Evolutionary conservation across 148 eudicot species (phyloP).

Genomic region (Fagopyrum homotropicum): DNA sequence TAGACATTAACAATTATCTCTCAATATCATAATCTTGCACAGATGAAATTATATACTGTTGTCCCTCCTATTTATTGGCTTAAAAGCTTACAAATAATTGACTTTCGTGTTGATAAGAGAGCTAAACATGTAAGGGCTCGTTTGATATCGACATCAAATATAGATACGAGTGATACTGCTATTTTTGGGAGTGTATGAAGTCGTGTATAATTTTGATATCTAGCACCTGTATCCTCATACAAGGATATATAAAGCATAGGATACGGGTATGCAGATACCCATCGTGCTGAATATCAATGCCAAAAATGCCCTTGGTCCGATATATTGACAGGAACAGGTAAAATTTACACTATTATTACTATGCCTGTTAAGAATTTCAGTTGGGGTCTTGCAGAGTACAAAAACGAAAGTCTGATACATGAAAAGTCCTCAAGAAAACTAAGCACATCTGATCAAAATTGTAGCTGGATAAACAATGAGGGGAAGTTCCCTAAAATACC

Average conservation of each 20-base stretch:
- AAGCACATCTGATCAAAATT: conserved; percentile 6
- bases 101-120: too few relatives aligned
- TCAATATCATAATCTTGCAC: neutral
- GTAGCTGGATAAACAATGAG: conserved; percentile 1
- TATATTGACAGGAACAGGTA: neutral
- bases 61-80: neutral
- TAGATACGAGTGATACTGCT: too few relatives aligned
- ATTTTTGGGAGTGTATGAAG: too few relatives aligned
- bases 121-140: too few relatives aligned
- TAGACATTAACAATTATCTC: neutral
- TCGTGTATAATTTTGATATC: too few relatives aligned
- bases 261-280: too few relatives aligned
- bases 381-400: neutral
- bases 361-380: neutral
- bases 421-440: neutral
- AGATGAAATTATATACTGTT: neutral
- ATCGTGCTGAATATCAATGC: too few relatives aligned
- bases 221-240: too few relatives aligned
- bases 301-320: neutral
- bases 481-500: neutral
- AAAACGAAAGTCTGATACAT: neutral
- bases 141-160: too few relatives aligned
- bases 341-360: neutral
- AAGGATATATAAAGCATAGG: too few relatives aligned
- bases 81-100: neutral